Conservation (phyloP, 805 yeast species). For the Wickerhamiella kazuoi region DNA sequence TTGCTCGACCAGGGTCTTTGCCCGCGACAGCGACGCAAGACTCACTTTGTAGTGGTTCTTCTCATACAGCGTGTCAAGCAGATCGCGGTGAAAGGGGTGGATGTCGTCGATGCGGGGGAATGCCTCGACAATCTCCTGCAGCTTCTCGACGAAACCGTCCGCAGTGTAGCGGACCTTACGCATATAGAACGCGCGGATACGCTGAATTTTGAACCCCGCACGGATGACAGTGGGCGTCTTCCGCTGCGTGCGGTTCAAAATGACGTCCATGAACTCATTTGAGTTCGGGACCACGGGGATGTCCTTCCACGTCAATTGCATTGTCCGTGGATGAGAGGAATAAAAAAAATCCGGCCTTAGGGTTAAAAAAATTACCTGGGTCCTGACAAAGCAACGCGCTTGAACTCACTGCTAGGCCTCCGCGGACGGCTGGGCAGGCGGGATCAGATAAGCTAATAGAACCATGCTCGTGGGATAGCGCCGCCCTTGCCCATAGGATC, state of each 20-base stretch:
- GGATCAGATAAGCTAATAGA: no score
- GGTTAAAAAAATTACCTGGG: not conserved
- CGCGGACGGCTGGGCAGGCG: no score
- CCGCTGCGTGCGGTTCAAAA: constrained; percentile 92
- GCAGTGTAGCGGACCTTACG: constrained; percentile 93
- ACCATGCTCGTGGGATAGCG: no score
- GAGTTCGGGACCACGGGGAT: constrained; percentile 87
- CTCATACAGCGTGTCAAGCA: constrained; percentile 94
- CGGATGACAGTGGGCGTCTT: constrained; percentile 98
- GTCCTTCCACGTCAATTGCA: constrained; percentile 98
- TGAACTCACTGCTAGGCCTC: no score
- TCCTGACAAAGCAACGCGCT: not conserved
- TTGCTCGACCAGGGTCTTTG: constrained; percentile 86
- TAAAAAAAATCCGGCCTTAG: constrained; percentile 1
- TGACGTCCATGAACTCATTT: constrained; percentile 88
- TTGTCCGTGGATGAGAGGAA: constrained; percentile 16
- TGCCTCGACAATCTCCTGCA: constrained; percentile 65
- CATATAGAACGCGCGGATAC: constrained; percentile 95
- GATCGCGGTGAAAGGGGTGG: constrained; percentile 96
- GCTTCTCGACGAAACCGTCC: constrained; percentile 89
- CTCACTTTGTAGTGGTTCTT: constrained; percentile 97
- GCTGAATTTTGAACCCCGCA: constrained; percentile 87
- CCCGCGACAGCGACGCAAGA: constrained; percentile 82
- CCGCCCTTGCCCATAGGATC: no score
- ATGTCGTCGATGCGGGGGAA: constrained; percentile 95